Conservation (phyloP, 331 rosid genomes). For the Rhamnella rubrinervis region DNA sequence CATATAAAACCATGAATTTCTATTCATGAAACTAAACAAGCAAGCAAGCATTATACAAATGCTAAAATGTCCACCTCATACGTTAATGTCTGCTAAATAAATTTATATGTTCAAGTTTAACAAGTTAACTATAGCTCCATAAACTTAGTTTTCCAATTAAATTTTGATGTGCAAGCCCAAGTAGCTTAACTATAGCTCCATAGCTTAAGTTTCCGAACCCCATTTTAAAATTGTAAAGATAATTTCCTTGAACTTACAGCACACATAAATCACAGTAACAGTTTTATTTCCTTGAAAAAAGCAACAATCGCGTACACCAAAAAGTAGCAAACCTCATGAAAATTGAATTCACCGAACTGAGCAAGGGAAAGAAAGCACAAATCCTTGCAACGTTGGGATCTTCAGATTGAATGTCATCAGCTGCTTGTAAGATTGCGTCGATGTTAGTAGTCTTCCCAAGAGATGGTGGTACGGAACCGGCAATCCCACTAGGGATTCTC, state of each 20-base stretch:
- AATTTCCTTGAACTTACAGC: background rate
- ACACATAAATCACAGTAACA: background rate
- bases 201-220: background rate
- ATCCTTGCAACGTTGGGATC: conserved; percentile 83
- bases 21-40: background rate
- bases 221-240: background rate
- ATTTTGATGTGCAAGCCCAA: background rate
- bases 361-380: conserved; percentile 37
- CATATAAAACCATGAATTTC: background rate
- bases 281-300: too few relatives aligned
- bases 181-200: conserved; percentile 1
- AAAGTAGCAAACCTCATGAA: background rate
- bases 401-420: conserved; percentile 81
- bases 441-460: conserved; percentile 66
- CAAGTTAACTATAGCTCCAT: too few relatives aligned
- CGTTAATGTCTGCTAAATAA: too few relatives aligned
- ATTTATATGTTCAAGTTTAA: too few relatives aligned
- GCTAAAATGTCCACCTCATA: too few relatives aligned
- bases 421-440: conserved; percentile 84
- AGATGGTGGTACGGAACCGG: conserved; percentile 79
- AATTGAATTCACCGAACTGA: background rate
- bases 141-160: background rate
- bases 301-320: too few relatives aligned
- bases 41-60: background rate
- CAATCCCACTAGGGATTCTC: conserved; percentile 68